Conservation (phyloP, 257 asterid genomes). For the Solanum rostratum region DNA sequence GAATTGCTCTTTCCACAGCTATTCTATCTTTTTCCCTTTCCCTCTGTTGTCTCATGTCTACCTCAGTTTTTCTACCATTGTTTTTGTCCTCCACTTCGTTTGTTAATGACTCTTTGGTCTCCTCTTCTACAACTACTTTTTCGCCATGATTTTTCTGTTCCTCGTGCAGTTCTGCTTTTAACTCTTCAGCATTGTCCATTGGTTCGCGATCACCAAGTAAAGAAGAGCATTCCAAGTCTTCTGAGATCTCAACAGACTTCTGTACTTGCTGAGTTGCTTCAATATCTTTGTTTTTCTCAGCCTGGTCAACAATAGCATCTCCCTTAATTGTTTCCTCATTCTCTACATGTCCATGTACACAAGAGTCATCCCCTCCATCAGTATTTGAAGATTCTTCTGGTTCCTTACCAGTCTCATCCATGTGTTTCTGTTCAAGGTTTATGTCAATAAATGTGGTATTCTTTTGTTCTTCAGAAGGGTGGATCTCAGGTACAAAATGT, state of each 20-base stretch:
- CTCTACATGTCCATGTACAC: conserved; percentile 23
- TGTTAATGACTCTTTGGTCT: conserved; percentile 23
- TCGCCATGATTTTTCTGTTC: conserved; percentile 12
- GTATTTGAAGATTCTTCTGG: conserved; percentile 21
- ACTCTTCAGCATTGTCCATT: conserved; percentile 21
- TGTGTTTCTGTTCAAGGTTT: background rate
- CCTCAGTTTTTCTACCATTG: conserved; percentile 42
- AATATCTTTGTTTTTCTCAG: conserved; percentile 16
- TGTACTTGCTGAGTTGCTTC: conserved; percentile 13
- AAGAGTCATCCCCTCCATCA: conserved; percentile 19
- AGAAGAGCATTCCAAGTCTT: conserved; percentile 17
- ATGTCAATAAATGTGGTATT: background rate
- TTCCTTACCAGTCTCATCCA: conserved; percentile 33
- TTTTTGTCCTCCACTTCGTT: conserved; percentile 23
- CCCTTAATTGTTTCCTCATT: conserved; percentile 19
- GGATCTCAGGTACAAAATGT: conserved; percentile 3
- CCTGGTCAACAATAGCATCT: conserved; percentile 12
- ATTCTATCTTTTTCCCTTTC: conserved; percentile 65
- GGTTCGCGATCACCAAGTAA: conserved; percentile 16
- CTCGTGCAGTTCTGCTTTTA: conserved; percentile 17
- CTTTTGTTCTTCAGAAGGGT: background rate
- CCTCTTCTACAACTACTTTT: conserved; percentile 18
- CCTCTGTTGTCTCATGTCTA: conserved; percentile 58
- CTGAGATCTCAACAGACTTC: conserved; percentile 16
- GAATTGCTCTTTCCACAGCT: conserved; percentile 85